Conservation (phyloP, 1,284 basidiomycete species). For the Ganoderma multipileum region DNA sequence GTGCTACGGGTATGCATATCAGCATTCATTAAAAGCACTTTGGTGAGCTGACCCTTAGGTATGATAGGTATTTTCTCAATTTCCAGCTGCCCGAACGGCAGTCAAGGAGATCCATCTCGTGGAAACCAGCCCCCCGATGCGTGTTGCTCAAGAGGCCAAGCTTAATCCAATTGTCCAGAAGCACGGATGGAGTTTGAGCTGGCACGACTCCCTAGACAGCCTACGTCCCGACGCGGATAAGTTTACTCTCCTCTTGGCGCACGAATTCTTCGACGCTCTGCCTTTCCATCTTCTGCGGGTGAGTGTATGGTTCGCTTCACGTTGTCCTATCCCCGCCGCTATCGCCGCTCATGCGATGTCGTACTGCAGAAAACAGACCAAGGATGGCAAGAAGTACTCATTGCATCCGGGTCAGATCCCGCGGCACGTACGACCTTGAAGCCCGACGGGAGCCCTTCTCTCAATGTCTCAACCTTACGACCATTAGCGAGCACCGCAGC, state of each 20-base stretch:
- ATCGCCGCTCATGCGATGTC: background rate
- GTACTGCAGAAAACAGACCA: slow-evolving; percentile 70
- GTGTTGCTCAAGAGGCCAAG: slow-evolving; percentile 66
- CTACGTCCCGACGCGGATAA: slow-evolving; percentile 59
- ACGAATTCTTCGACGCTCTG: slow-evolving; percentile 98
- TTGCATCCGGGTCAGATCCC: slow-evolving; percentile 55
- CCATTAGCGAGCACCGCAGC: slow-evolving; percentile 30
- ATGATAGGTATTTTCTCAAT: slow-evolving; percentile 59
- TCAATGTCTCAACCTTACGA: slow-evolving; percentile 20
- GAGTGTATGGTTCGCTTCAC: slow-evolving; percentile 19
- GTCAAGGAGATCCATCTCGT: slow-evolving; percentile 77
- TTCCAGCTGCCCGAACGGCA: slow-evolving; percentile 48
- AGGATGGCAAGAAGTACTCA: slow-evolving; percentile 90
- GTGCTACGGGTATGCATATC: slow-evolving; percentile 76
- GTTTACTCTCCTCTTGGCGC: slow-evolving; percentile 91
- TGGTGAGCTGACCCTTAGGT: slow-evolving; percentile 15
- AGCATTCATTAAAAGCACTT: background rate
- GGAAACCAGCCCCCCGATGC: slow-evolving; percentile 80
- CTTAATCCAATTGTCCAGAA: slow-evolving; percentile 46
- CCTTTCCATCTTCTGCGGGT: slow-evolving; percentile 93
- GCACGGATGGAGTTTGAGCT: slow-evolving; percentile 56
- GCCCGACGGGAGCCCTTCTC: slow-evolving; percentile 24
- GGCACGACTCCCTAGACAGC: slow-evolving; percentile 81
- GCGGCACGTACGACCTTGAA: slow-evolving; percentile 37
- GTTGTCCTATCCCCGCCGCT: slow-evolving; percentile 7